These are phyloP conservation scores for Hymenoscyphus salicellus DNA, from an alignment of 2,329 filamentous ascomycete genomes.

Conservation along the genomic window DNA sequence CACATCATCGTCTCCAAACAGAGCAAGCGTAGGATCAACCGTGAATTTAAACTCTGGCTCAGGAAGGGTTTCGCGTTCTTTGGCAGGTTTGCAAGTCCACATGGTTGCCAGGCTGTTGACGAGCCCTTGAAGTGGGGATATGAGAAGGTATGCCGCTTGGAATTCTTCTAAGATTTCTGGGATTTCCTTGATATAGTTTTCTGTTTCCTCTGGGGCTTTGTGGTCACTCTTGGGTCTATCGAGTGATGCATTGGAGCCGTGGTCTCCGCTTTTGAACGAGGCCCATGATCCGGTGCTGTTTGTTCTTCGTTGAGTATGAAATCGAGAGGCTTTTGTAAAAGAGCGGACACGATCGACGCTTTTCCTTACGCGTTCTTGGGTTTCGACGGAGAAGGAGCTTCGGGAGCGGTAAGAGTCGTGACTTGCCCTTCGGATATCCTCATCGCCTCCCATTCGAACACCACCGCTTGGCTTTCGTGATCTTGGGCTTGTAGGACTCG, in stretches of 20 bases:
- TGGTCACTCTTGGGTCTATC: conserved; percentile 1
- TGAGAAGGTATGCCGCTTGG: conserved; percentile 57
- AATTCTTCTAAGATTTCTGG: conserved; percentile 25
- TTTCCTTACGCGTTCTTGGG: conserved; percentile 37
- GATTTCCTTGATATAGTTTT: conserved; percentile 9
- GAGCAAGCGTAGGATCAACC: conserved; percentile 58
- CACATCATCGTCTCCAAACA: conserved; percentile 73
- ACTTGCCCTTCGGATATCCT: conserved; percentile 37
- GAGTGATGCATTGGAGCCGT: conserved; percentile 15
- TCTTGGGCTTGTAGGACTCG: conserved; percentile 15
- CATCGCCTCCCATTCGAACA: conserved; percentile 34
- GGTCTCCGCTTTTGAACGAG: conserved; percentile 35
- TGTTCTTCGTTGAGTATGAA: conserved; percentile 30
- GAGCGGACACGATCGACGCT: conserved; percentile 41
- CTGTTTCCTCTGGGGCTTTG: neutral
- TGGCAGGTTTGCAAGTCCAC: conserved; percentile 24
- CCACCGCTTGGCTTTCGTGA: conserved; percentile 24
- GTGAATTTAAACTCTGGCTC: conserved; percentile 53
- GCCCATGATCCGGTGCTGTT: conserved; percentile 26
- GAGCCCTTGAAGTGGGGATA: conserved; percentile 64
- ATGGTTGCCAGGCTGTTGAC: conserved; percentile 62
- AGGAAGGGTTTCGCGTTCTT: conserved; percentile 31
- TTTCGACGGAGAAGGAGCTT: conserved; percentile 33
- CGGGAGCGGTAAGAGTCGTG: conserved; percentile 34
- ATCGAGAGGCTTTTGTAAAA: conserved; percentile 28